A percentile compares a stretch with the other conserved stretches of the same genome.
These are phyloP conservation scores for Handroanthus guayacan DNA, from an alignment of 257 asterid species.

Conservation along the genomic window DNA sequence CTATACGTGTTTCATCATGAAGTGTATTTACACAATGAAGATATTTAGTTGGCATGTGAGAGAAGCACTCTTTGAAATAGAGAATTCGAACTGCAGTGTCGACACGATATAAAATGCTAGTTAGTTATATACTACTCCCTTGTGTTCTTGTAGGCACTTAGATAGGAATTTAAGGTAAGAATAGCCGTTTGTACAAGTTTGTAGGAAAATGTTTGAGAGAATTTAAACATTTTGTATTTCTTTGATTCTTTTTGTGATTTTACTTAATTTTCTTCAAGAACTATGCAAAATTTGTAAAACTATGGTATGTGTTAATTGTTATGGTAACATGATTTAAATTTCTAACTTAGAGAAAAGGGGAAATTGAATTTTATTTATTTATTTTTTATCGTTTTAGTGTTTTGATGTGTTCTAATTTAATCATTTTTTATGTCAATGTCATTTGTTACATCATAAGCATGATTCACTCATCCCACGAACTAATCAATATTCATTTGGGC, in stretches of 20 bases:
- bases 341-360: not conserved
- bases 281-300: too few species aligned
- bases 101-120: conserved; percentile 26
- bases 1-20: not conserved
- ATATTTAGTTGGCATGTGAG: not conserved
- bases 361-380: too few species aligned
- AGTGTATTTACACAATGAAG: too few species aligned
- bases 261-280: not conserved
- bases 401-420: too few species aligned
- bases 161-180: not conserved
- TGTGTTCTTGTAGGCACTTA: not conserved
- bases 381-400: too few species aligned
- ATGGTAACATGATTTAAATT: not conserved
- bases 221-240: not conserved
- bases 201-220: not conserved
- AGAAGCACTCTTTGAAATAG: not conserved
- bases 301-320: too few species aligned
- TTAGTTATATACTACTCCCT: not conserved
- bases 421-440: too few species aligned
- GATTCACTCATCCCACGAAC: too few species aligned
- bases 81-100: too few species aligned
- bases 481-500: too few species aligned
- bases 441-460: too few species aligned
- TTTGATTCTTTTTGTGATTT: not conserved
- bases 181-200: conserved; percentile 26